phyloP scores from a whole-genome alignment of 2,329 filamentous ascomycete species.

The Endothia cerciana region DNA sequence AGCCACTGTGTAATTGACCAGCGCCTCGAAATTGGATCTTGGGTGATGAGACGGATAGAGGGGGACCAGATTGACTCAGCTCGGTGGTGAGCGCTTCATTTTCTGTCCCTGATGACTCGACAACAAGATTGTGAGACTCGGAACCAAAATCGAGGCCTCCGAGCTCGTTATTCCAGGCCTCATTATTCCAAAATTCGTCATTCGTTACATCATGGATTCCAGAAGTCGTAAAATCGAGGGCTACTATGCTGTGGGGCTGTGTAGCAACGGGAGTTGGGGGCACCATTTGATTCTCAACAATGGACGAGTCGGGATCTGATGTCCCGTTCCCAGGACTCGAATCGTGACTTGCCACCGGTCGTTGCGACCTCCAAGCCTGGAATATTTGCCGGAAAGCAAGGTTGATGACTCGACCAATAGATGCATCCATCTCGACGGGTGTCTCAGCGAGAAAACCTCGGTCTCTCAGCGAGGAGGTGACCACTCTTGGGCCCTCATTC shows the following conservation, averaged over 20 bases:
- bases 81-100: not conserved
- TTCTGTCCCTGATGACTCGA: not conserved
- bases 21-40: not conserved
- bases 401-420: not conserved
- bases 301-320: not conserved
- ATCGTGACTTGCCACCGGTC: not conserved
- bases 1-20: not conserved
- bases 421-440: not conserved
- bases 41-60: not conserved
- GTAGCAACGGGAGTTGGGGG: not conserved
- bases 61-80: not conserved
- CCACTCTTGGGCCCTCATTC: not conserved
- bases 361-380: not conserved
- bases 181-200: not conserved
- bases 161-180: no score
- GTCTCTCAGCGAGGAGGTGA: not conserved
- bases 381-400: not conserved
- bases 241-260: not conserved
- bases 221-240: not conserved
- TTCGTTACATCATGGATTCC: not conserved
- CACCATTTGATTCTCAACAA: not conserved
- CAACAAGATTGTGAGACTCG: no score
- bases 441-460: not conserved
- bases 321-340: not conserved
- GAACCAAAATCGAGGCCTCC: no score